These are phyloP conservation scores for Galerina sulciceps DNA, from an alignment of 768 basidiomycete genomes.

Conservation along the genomic window DNA sequence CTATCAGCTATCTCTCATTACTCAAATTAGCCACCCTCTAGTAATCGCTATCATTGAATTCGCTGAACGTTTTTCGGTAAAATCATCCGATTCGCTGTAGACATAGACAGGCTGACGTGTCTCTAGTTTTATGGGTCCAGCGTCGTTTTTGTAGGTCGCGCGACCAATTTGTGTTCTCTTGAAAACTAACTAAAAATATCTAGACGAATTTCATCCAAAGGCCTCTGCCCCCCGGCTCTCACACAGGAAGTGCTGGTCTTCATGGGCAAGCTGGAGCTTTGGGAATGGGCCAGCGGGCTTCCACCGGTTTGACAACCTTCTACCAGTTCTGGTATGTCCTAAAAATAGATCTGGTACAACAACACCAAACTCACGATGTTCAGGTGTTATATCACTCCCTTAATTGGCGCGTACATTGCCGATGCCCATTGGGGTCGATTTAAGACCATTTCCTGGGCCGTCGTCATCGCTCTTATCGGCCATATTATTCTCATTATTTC, in stretches of 20 bases:
- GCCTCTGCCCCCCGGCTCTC: constrained; percentile 65
- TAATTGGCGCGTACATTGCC: constrained; percentile 74
- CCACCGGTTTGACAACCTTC: constrained; percentile 74
- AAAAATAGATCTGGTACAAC: not conserved
- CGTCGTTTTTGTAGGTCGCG: constrained; percentile 50
- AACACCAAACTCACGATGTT: not conserved
- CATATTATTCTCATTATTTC: constrained; percentile 69
- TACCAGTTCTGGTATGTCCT: constrained; percentile 66
- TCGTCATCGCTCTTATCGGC: constrained; percentile 65
- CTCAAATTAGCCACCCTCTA: constrained; percentile 22
- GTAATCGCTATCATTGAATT: constrained; percentile 72
- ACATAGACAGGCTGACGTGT: not conserved
- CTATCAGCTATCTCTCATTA: not conserved
- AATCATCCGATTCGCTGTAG: constrained; percentile 14
- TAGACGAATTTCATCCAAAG: constrained; percentile 81
- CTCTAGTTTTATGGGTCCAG: constrained; percentile 46
- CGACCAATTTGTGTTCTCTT: not conserved
- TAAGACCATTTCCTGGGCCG: constrained; percentile 73
- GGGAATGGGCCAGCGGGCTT: constrained; percentile 66
- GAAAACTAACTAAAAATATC: not conserved
- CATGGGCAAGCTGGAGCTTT: constrained; percentile 70
- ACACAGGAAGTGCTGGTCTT: constrained; percentile 62
- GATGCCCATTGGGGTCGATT: constrained; percentile 75
- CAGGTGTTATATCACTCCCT: constrained; percentile 69
- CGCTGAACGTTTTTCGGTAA: constrained; percentile 75